Conservation (phyloP, 805 yeast species). For the Candida incommunis region DNA sequence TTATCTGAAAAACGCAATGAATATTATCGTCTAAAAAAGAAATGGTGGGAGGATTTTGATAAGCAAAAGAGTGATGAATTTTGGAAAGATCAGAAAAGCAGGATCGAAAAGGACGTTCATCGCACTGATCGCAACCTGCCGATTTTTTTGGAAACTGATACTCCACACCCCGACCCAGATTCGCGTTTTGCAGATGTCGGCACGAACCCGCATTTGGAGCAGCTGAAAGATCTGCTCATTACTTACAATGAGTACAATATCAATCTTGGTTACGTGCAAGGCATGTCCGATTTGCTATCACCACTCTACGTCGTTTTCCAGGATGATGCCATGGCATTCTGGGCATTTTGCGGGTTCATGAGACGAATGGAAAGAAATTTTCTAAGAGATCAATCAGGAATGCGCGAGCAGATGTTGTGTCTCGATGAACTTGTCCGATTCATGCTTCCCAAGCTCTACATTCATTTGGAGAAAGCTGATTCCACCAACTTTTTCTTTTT, state of each 20-base stretch:
- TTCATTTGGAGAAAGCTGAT: conserved; percentile 77
- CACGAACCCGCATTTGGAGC: conserved; percentile 66
- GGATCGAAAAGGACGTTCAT: conserved; percentile 88
- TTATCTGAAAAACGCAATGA: conserved; percentile 40
- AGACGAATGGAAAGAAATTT: conserved; percentile 91
- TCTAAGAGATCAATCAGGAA: conserved; percentile 82
- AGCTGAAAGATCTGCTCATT: conserved; percentile 61
- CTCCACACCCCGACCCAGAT: conserved; percentile 27
- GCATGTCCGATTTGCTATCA: conserved; percentile 88
- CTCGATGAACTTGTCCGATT: conserved; percentile 77
- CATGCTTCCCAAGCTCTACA: conserved; percentile 73
- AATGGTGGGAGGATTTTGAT: conserved; percentile 55
- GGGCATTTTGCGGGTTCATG: conserved; percentile 84
- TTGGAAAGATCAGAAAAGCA: conserved; percentile 78
- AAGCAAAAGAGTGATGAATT: conserved; percentile 43
- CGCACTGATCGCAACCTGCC: conserved; percentile 75
- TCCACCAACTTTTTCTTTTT: conserved; percentile 85
- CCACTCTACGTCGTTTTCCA: conserved; percentile 53
- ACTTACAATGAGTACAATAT: conserved; percentile 77
- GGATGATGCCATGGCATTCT: conserved; percentile 72
- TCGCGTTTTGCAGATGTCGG: conserved; percentile 45
- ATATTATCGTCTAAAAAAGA: conserved; percentile 46
- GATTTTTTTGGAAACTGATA: conserved; percentile 38
- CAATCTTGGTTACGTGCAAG: conserved; percentile 91
- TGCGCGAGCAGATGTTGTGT: conserved; percentile 75